phyloP scores from a whole-genome alignment of 768 basidiomycete genomes.

The Xerocomus potaroensis region DNA sequence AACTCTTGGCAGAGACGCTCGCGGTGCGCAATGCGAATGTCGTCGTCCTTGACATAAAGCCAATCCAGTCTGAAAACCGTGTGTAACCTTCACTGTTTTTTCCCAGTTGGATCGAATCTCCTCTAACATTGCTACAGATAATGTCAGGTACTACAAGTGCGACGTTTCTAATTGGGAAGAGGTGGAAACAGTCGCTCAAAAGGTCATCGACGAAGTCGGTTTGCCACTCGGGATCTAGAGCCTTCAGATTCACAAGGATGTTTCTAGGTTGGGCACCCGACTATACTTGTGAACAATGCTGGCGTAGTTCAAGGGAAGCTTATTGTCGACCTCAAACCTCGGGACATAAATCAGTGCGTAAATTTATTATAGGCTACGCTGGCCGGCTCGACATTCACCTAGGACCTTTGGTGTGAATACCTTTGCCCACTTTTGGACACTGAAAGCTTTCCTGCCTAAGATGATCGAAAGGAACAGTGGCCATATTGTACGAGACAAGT shows the following conservation, averaged over 20 bases:
- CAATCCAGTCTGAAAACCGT: slow-evolving; percentile 76
- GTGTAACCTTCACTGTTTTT: slow-evolving; percentile 17
- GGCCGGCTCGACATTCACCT: neutral
- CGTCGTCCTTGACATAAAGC: slow-evolving; percentile 81
- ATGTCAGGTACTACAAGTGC: slow-evolving; percentile 83
- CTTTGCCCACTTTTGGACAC: slow-evolving; percentile 84
- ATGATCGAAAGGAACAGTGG: slow-evolving; percentile 77
- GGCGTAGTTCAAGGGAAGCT: slow-evolving; percentile 90
- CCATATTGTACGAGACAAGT: slow-evolving; percentile 65
- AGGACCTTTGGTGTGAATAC: slow-evolving; percentile 92
- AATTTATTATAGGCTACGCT: slow-evolving; percentile 41
- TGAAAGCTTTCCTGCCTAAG: slow-evolving; percentile 89
- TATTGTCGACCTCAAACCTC: slow-evolving; percentile 70
- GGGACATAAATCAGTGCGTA: slow-evolving; percentile 80
- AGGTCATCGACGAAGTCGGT: slow-evolving; percentile 72
- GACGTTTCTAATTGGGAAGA: slow-evolving; percentile 89
- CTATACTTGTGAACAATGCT: slow-evolving; percentile 91
- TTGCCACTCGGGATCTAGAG: neutral
- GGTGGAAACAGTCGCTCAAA: slow-evolving; percentile 70
- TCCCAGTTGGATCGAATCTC: neutral
- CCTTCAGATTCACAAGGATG: neutral
- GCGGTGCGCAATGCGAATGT: slow-evolving; percentile 79
- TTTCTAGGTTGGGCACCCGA: slow-evolving; percentile 76
- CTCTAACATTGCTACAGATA: slow-evolving; percentile 43
- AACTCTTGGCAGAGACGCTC: slow-evolving; percentile 81